Evolutionary conservation across 306 rosid genomes (phyloP).

Genomic region (Malus sylvestris): DNA sequence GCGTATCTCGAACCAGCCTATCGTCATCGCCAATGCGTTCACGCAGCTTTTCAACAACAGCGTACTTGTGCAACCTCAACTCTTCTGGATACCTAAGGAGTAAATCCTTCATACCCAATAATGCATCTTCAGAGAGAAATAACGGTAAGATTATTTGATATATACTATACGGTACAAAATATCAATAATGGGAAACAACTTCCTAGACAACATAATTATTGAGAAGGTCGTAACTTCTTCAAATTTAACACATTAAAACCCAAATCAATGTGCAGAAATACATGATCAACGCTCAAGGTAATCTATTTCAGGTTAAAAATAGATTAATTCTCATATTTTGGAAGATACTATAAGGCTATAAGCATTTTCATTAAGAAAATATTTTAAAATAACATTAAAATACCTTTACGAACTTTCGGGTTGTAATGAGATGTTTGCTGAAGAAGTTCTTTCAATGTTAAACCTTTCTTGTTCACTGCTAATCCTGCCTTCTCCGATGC

Average conservation of each 20-base stretch:
- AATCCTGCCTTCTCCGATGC: constrained; percentile 78
- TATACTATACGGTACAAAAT: constrained; percentile 5
- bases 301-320: neutral
- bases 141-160: constrained; percentile 5
- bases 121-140: constrained; percentile 45
- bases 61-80: constrained; percentile 54
- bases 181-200: neutral
- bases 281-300: neutral
- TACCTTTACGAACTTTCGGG: constrained; percentile 89
- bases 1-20: constrained; percentile 58
- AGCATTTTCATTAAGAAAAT: neutral
- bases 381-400: neutral
- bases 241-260: neutral
- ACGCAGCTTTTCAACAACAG: constrained; percentile 64
- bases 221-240: neutral
- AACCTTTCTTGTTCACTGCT: constrained; percentile 82
- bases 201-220: neutral
- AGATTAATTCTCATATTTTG: neutral
- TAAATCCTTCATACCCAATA: constrained; percentile 74
- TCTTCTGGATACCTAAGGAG: constrained; percentile 61
- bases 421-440: constrained; percentile 83
- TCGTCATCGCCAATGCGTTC: constrained; percentile 79
- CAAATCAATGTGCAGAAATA: neutral
- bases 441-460: constrained; percentile 89
- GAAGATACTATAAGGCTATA: no score